Evolutionary conservation across 2,329 filamentous ascomycete species (phyloP).

Genomic region (Colletotrichum sp.): DNA sequence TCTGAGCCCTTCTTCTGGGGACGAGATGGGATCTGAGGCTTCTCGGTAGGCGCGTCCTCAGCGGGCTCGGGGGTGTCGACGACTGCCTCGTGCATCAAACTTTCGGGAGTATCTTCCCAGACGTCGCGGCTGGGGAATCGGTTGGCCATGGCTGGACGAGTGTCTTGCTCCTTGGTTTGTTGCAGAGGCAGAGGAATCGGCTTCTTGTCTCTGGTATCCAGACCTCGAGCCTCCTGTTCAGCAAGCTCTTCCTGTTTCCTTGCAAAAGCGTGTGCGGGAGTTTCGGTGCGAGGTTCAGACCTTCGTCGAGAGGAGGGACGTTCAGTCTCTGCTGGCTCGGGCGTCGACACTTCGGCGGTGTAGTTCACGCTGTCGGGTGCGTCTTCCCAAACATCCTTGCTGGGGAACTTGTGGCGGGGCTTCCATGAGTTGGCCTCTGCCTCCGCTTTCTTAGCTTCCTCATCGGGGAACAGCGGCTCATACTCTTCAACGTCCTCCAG

Average conservation of each 20-base stretch:
- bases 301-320: conserved; percentile 34
- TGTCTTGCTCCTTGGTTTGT: conserved; percentile 37
- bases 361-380: conserved; percentile 83
- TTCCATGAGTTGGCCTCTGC: conserved; percentile 50
- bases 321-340: conserved; percentile 55
- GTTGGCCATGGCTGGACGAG: conserved; percentile 62
- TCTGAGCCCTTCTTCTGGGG: conserved; percentile 48
- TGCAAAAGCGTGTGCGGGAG: conserved; percentile 68
- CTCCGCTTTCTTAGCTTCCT: conserved; percentile 46
- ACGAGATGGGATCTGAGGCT: conserved; percentile 66
- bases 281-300: conserved; percentile 38
- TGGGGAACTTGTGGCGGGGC: conserved; percentile 78
- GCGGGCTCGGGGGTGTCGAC: conserved; percentile 56
- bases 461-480: conserved; percentile 90
- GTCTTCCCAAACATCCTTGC: conserved; percentile 97
- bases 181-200: conserved; percentile 22
- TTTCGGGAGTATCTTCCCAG: conserved; percentile 93
- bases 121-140: conserved; percentile 92
- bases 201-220: conserved; percentile 54
- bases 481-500: conserved; percentile 92
- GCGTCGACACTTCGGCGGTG: conserved; percentile 83
- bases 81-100: conserved; percentile 77
- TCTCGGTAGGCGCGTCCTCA: conserved; percentile 49
- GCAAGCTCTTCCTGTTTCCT: conserved; percentile 69
- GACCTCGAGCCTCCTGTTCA: conserved; percentile 53